phyloP scores from a whole-genome alignment of 441 rosid genomes.

The Lepidium campestre region DNA sequence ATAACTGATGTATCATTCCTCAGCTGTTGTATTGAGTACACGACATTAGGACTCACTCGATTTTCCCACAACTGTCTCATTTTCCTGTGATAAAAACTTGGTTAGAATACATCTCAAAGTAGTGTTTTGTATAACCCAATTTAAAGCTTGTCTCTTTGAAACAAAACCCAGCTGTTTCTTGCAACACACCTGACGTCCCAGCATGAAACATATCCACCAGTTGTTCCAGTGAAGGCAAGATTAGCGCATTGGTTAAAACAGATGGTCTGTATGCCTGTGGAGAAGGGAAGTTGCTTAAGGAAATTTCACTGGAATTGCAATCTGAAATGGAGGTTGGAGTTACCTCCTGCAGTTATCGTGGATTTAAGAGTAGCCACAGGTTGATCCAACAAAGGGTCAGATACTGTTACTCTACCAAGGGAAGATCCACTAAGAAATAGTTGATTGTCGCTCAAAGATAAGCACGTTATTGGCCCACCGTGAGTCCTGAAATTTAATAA shows the following conservation, averaged over 20 bases:
- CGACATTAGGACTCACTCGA: slow-evolving; percentile 66
- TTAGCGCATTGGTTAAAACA: slow-evolving; percentile 57
- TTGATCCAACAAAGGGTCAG: slow-evolving; percentile 60
- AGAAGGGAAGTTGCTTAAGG: neutral
- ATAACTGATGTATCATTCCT: slow-evolving; percentile 45
- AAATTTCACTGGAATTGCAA: neutral
- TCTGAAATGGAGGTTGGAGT: neutral
- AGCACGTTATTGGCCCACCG: slow-evolving; percentile 64
- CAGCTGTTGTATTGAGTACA: slow-evolving; percentile 65
- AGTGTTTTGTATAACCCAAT: neutral
- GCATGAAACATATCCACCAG: slow-evolving; percentile 65
- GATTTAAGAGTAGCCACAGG: slow-evolving; percentile 57
- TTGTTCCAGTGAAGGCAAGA: slow-evolving; percentile 70
- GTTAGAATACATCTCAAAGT: neutral
- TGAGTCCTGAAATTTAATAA: slow-evolving; percentile 54
- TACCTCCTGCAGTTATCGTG: slow-evolving; percentile 53
- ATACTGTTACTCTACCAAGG: slow-evolving; percentile 59
- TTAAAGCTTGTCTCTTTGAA: neutral
- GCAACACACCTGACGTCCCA: slow-evolving; percentile 74
- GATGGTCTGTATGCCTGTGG: slow-evolving; percentile 65
- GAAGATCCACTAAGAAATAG: slow-evolving; percentile 65
- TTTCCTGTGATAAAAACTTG: slow-evolving; percentile 37
- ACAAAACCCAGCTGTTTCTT: neutral
- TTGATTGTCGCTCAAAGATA: slow-evolving; percentile 63
- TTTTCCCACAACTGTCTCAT: slow-evolving; percentile 68